Base-by-base conservation (phyloP, 2,329 filamentous ascomycete genomes). In the Dothiorella sarmentorum region DNA sequence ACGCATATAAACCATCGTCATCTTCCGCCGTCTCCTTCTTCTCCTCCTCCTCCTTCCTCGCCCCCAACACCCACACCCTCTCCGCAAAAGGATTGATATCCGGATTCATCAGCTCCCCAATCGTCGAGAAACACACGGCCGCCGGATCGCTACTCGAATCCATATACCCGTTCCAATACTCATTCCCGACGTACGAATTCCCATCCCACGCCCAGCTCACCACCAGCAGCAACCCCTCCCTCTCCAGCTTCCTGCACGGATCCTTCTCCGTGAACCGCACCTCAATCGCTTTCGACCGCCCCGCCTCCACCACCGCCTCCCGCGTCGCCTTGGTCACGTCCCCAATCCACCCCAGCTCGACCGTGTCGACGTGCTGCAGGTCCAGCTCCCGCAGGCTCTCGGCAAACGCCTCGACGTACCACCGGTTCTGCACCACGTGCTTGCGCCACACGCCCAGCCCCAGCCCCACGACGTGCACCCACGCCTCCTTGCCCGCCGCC, bases 171-270 rank as follows among this genome's bases (percentile, higher is more conserved):
- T 58, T 33, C 68, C 69, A 72, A 47, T 69, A 72, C 59, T 72
- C 68, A 43, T 72, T 71, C 2, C 70, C 68, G 1, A 68, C 68
- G 47, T 70, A 70, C 3, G 68, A 52, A 27, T 71, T 71, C 1
- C 67, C 68, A 60, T 72, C 70, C 68, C 69, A 72, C 1, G 69
- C 69, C 61, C 69, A 71, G 40, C 63, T 69, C 47, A 71, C 38
- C 20, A 72, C 66, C 15, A 71, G 62, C 20, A 71, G 61, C 40
- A 55, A 37, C 9, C 47, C 47, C 13, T 66, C 61, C 4, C 56
- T 59, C 5, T 59, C 58, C 26, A 71, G 56, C 37, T 68, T 67
- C 44, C 62, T 65, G 7, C 68, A 66, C 5, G 70, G 69, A 60
- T 67, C 64, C 29, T 65, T 62, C 15, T 62, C 62, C 15, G 61